Percentiles rank a stretch among this genome's conserved stretches.
Evolutionary conservation across 441 rosid species (phyloP).

Genomic region (Corymbia calophylla): DNA sequence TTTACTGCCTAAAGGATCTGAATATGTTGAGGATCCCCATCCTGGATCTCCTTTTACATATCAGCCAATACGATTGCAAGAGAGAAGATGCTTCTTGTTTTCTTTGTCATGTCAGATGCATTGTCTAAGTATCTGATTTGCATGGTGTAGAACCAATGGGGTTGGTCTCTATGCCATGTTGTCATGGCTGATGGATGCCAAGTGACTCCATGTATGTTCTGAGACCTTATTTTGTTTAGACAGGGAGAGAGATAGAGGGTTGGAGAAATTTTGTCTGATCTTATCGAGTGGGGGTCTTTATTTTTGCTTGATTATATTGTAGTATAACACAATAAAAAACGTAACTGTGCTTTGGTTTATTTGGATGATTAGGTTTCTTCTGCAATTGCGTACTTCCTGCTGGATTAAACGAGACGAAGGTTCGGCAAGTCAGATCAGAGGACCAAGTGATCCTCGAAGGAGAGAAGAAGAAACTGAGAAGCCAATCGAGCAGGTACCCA

Average conservation of each 20-base stretch:
- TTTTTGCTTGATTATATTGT: neutral
- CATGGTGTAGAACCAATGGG: neutral
- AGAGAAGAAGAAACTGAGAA: constrained; percentile 58
- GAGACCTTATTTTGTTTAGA: neutral
- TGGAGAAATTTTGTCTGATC: neutral
- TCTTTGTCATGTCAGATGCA: neutral
- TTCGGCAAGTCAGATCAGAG: constrained; percentile 44
- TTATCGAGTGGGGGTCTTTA: neutral
- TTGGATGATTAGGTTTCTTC: constrained; percentile 36
- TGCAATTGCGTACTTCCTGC: constrained; percentile 91
- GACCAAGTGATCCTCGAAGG: constrained; percentile 20
- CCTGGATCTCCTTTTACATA: neutral
- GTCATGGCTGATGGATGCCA: neutral
- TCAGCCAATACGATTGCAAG: neutral
- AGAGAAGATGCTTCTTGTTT: neutral
- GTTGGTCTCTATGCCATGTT: neutral
- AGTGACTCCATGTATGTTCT: neutral
- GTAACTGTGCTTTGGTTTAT: neutral
- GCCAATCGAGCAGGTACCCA: constrained; percentile 47
- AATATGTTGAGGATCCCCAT: neutral
- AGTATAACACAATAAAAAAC: neutral
- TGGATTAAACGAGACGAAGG: constrained; percentile 59
- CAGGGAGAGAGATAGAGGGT: neutral
- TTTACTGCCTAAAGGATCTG: neutral
- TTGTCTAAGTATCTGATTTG: neutral